Conservation (phyloP, 148 eudicot genomes). For the Camellia sinensis region DNA sequence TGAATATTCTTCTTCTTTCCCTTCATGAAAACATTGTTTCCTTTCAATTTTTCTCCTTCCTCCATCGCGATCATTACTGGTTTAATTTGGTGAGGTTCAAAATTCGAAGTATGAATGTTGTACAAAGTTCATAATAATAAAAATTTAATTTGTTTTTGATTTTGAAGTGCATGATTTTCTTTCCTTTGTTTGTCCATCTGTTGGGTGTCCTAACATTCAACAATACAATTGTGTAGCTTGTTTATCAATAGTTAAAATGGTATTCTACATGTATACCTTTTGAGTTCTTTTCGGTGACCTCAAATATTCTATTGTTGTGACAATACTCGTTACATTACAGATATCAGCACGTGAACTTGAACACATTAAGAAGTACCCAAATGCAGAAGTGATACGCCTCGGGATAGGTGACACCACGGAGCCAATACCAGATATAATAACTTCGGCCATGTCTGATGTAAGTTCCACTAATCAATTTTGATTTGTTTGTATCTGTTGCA, state of each 20-base stretch:
- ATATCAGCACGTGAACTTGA: conserved; percentile 45
- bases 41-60: neutral
- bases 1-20: neutral
- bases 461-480: conserved; percentile 5
- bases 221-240: neutral
- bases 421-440: conserved; percentile 62
- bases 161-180: no score
- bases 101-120: neutral
- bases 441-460: conserved; percentile 76
- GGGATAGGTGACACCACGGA: conserved; percentile 88
- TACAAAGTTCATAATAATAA: neutral
- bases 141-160: no score
- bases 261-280: neutral
- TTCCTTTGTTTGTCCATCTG: neutral
- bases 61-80: neutral
- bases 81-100: neutral
- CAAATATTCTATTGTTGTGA: neutral
- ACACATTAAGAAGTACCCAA: conserved; percentile 63
- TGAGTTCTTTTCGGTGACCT: neutral
- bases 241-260: no score
- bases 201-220: neutral
- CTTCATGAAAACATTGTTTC: neutral
- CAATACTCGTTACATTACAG: conserved; percentile 25
- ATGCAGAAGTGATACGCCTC: conserved; percentile 72
- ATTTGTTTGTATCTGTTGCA: neutral